These are phyloP conservation scores for Exophiala viscosa DNA, from an alignment of 2,329 filamentous ascomycete species.

Conservation along the genomic window DNA sequence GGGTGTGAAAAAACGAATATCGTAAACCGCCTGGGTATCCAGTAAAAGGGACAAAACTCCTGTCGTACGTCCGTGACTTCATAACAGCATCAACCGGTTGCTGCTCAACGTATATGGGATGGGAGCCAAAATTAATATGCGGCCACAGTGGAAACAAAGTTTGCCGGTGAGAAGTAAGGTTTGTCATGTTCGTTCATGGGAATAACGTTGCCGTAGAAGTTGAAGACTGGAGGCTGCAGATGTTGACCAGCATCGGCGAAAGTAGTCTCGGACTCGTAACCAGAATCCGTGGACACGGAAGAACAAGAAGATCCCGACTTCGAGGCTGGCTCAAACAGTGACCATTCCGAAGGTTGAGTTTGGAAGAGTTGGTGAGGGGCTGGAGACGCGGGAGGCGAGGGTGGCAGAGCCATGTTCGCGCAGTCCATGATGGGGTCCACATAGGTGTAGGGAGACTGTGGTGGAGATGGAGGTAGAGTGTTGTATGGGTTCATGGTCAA, in stretches of 20 bases:
- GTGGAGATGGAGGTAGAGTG: slow-evolving; percentile 39
- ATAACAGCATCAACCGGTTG: slow-evolving; percentile 19
- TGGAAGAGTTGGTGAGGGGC: slow-evolving; percentile 19
- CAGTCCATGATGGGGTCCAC: slow-evolving; percentile 35
- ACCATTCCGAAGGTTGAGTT: slow-evolving; percentile 26
- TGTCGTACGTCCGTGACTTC: slow-evolving; percentile 20
- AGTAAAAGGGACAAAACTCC: slow-evolving; percentile 8
- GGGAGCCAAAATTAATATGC: slow-evolving; percentile 22
- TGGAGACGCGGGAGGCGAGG: slow-evolving; percentile 33
- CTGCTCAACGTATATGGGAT: slow-evolving; percentile 18
- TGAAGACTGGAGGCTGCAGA: slow-evolving; percentile 23
- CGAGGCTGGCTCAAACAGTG: slow-evolving; percentile 25
- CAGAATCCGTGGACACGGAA: slow-evolving; percentile 28
- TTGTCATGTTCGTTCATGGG: slow-evolving; percentile 26
- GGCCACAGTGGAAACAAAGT: slow-evolving; percentile 22
- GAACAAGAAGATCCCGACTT: slow-evolving; percentile 29
- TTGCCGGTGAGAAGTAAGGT: slow-evolving; percentile 19
- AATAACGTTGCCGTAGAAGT: slow-evolving; percentile 29
- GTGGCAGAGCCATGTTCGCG: slow-evolving; percentile 35
- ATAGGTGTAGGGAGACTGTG: slow-evolving; percentile 32
- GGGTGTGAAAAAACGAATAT: neutral
- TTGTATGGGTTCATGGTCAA: slow-evolving; percentile 56
- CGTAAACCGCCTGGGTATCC: slow-evolving; percentile 20
- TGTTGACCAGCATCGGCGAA: slow-evolving; percentile 19
- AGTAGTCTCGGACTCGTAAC: slow-evolving; percentile 27